These are phyloP conservation scores for Dendrobium huoshanense DNA, from an alignment of 106 monocot genomes.

Conservation along the genomic window DNA sequence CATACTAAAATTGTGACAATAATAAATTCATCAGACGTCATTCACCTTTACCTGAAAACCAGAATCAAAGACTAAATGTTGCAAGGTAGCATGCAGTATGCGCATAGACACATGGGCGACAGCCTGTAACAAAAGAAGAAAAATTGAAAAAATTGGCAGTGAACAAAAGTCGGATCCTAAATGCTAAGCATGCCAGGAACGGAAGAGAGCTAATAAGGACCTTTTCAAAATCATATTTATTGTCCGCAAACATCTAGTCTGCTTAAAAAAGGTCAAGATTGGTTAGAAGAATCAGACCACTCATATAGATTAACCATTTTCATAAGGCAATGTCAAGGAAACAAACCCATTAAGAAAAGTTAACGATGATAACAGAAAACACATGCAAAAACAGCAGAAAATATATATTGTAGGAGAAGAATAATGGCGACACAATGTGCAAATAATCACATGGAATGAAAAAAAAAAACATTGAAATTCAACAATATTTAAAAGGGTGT, in stretches of 20 bases:
- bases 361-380: too few relatives aligned
- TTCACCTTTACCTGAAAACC: conserved; percentile 28
- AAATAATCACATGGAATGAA: too few relatives aligned
- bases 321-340: too few relatives aligned
- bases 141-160: conserved; percentile 2
- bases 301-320: too few relatives aligned
- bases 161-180: background rate
- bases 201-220: background rate
- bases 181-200: background rate
- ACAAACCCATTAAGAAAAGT: too few relatives aligned
- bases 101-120: conserved; percentile 43
- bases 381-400: too few relatives aligned
- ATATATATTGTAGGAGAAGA: too few relatives aligned
- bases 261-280: too few relatives aligned
- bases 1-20: background rate
- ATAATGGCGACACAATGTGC: too few relatives aligned
- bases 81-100: conserved; percentile 46
- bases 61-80: conserved; percentile 19
- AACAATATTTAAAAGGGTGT: too few relatives aligned
- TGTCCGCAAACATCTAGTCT: background rate
- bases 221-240: background rate
- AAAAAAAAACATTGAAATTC: too few relatives aligned
- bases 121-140: conserved; percentile 35
- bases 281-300: too few relatives aligned
- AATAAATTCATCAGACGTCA: conserved; percentile 1